phyloP scores from a whole-genome alignment of 2,329 filamentous ascomycete genomes.

The Parastagonospora avenae region DNA sequence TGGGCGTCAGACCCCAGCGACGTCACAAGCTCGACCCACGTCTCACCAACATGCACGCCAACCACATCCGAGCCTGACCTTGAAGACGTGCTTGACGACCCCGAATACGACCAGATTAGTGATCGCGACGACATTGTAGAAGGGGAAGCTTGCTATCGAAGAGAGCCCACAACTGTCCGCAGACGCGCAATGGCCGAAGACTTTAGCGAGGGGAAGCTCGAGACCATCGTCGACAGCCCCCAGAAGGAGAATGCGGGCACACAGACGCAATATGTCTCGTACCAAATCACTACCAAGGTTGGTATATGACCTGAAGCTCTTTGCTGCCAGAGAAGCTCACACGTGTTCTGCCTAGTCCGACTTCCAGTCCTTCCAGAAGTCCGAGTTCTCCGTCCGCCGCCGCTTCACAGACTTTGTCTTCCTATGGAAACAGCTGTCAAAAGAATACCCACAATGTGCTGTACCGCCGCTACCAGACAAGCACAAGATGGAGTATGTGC shows the following conservation, averaged over 20 bases:
- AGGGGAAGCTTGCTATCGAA: slow-evolving; percentile 2
- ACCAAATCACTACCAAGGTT: slow-evolving; percentile 89
- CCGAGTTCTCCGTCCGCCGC: slow-evolving; percentile 78
- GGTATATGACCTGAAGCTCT: slow-evolving; percentile 6
- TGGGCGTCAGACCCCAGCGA: background rate
- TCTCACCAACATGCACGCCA: slow-evolving; percentile 4
- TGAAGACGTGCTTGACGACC: slow-evolving; percentile 14
- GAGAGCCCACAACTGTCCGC: slow-evolving; percentile 12
- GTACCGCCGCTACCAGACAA: slow-evolving; percentile 96
- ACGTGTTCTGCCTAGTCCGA: slow-evolving; percentile 68
- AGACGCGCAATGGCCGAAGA: slow-evolving; percentile 40
- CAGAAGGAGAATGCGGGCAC: slow-evolving; percentile 96
- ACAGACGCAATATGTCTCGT: slow-evolving; percentile 96
- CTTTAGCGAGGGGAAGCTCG: slow-evolving; percentile 69
- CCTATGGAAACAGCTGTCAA: slow-evolving; percentile 85
- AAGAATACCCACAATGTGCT: slow-evolving; percentile 88
- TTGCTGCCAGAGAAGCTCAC: slow-evolving; percentile 12
- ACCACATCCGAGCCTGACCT: slow-evolving; percentile 5
- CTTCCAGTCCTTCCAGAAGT: slow-evolving; percentile 88
- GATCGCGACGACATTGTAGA: slow-evolving; percentile 15
- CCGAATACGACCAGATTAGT: slow-evolving; percentile 18
- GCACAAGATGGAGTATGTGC: slow-evolving; percentile 98
- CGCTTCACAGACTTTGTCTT: slow-evolving; percentile 99
- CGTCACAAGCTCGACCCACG: slow-evolving; percentile 16
- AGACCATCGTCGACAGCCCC: slow-evolving; percentile 81